These are phyloP conservation scores for Fusarium acutatum DNA, from an alignment of 2,329 filamentous ascomycete species.

Conservation along the genomic window DNA sequence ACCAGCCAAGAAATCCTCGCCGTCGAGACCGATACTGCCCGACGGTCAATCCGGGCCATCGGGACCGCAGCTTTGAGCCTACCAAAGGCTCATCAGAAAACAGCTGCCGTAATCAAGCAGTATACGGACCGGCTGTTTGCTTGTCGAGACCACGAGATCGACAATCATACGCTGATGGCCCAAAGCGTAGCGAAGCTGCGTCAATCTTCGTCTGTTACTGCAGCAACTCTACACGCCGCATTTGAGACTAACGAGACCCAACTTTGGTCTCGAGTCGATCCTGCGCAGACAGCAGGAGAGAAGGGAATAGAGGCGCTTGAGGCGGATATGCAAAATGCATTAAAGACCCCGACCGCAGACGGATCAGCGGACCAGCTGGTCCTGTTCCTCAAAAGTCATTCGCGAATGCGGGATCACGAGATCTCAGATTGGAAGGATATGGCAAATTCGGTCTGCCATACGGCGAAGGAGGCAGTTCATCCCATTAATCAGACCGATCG, in stretches of 20 bases:
- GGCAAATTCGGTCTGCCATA: background rate
- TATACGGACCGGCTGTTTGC: background rate
- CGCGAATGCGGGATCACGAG: background rate
- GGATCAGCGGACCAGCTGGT: background rate
- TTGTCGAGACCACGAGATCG: background rate
- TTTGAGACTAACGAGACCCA: background rate
- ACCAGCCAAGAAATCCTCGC: fast-evolving
- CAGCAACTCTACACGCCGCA: fast-evolving
- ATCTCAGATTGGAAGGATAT: background rate
- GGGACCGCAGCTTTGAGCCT: background rate
- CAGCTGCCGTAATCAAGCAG: background rate
- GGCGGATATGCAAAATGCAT: background rate
- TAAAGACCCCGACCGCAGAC: fast-evolving
- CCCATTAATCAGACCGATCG: too few species aligned
- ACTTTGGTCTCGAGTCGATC: background rate
- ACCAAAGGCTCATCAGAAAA: background rate
- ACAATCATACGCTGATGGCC: fast-evolving
- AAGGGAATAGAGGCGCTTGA: background rate
- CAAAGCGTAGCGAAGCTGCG: background rate
- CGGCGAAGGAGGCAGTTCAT: background rate
- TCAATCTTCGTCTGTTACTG: background rate
- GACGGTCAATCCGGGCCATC: background rate
- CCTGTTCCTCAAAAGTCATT: background rate
- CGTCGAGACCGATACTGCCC: background rate
- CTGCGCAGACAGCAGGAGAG: background rate